A percentile compares a stretch with the other conserved stretches of the same genome.
Conservation (phyloP, 1,284 basidiomycete species). For the Violaceomyces palustris region DNA sequence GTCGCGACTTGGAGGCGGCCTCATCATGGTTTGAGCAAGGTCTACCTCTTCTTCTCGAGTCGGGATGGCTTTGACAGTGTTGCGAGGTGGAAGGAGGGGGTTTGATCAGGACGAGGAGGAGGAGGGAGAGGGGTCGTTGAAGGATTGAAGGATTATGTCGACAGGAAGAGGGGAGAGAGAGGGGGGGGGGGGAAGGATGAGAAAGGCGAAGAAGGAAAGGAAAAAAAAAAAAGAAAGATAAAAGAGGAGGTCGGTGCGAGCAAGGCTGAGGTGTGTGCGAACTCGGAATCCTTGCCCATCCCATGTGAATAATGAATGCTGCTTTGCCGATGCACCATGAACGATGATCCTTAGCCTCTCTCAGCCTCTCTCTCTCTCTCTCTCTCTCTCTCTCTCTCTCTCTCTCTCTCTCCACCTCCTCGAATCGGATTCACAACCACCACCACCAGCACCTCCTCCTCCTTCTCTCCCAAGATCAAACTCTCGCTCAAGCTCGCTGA, state of each 20-base stretch:
- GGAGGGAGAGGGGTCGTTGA: neutral
- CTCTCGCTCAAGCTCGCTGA: too few species aligned
- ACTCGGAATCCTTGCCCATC: neutral
- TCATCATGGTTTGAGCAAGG: neutral
- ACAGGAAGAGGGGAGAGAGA: too few species aligned
- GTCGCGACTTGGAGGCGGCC: neutral
- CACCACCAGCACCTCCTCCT: too few species aligned
- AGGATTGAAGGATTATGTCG: neutral
- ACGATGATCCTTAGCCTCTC: neutral
- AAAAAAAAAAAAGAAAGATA: too few species aligned
- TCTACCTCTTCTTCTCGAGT: neutral
- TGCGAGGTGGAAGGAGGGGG: neutral
- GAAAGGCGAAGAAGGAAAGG: too few species aligned
- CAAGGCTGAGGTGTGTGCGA: too few species aligned
- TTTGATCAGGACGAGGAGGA: neutral
- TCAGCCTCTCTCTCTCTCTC: neutral
- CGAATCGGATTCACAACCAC: too few species aligned
- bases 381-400: neutral
- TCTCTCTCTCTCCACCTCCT: neutral
- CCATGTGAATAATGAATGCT: neutral
- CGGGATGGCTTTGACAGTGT: neutral
- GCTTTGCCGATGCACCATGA: slow-evolving; percentile 4
- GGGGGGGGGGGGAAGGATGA: too few species aligned
- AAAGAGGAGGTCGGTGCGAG: too few species aligned
- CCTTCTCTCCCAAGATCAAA: too few species aligned